Percentiles rank a stretch among this genome's conserved stretches.
Conservation (phyloP, 257 asterid species). For the Solanum medicagineum region DNA sequence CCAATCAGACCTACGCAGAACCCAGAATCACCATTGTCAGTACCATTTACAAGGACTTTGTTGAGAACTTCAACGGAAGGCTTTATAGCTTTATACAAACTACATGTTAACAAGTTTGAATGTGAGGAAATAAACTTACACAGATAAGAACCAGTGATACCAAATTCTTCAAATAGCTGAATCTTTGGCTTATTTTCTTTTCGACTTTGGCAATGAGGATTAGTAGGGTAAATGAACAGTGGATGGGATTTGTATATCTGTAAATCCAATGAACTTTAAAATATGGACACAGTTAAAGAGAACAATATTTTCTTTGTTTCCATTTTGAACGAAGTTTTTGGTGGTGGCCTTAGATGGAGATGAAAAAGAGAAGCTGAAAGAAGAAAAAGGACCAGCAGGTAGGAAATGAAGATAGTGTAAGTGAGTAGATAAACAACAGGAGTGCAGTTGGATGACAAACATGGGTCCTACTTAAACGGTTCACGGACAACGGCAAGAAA, state of each 20-base stretch:
- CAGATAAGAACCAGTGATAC: constrained; percentile 9
- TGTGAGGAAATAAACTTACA: constrained; percentile 7
- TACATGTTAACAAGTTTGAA: background rate
- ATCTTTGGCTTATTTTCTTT: constrained; percentile 19
- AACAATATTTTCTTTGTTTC: background rate
- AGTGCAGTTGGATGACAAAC: background rate
- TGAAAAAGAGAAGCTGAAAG: background rate
- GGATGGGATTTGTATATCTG: constrained; percentile 3
- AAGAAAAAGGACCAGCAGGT: background rate
- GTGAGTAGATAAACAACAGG: background rate
- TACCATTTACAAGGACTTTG: constrained; percentile 1
- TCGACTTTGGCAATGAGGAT: constrained; percentile 12
- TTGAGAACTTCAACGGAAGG: constrained; percentile 6
- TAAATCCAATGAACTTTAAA: background rate
- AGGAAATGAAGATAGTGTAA: background rate
- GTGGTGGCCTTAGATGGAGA: background rate
- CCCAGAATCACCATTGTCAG: background rate
- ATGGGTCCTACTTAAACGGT: background rate
- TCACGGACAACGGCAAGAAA: too few species aligned
- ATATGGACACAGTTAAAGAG: background rate
- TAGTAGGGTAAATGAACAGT: background rate
- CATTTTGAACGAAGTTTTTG: background rate
- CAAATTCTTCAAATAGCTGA: background rate
- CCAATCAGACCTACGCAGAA: constrained; percentile 5
- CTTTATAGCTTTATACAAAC: constrained; percentile 10